Evolutionary conservation across 1,284 basidiomycete genomes (phyloP), one percentile per base, ranked within the genome.

Genomic region (Sporisorium sorghi): DNA sequence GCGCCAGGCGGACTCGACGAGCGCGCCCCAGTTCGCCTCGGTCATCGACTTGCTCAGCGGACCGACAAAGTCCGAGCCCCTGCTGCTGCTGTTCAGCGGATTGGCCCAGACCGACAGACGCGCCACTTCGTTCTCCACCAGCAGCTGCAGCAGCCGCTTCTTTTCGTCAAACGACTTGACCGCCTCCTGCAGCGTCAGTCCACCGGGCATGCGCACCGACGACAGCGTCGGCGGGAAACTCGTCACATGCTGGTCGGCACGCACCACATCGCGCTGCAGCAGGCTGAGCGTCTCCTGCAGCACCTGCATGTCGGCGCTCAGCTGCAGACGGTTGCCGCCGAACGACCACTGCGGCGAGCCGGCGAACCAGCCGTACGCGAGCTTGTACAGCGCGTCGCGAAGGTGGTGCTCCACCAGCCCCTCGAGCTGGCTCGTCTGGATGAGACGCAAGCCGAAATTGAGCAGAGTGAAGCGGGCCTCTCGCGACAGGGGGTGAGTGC

Each of bases 51-150:
- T 66, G 21, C 40, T 67, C 30, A 73, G 14, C 8, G 52, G 17
- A 9, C 79, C 80, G 0, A 55, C 52, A 53, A 72, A 82, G 52
- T 82, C 80, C 12, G 81, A 82, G 11, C 90, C 91, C 70, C 91
- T 89, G 15, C 43, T 43, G 26, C 30, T 24, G 69, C 95, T 93
- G 72, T 91, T 91, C 26, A 89, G 87, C 0, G 94, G 93, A 84
- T 99, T 98, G 50, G 88, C 87, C 97, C 97, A 99, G 1, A 99
- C 94, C 4, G 87, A 88, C 49, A 99, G 86, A 14, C 94, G 89
- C 78, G 88, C 90, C 44, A 96, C 90, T 84, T 99, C 97, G 81
- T 93, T 95, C 84, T 97, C 93, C 12, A 95, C 89, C 14, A 99
- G 87, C 5, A 96, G 86, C 50, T 91, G 89, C 26, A 98, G 86